phyloP scores from a whole-genome alignment of 2,329 filamentous ascomycete species.

The Lojkania enalia region DNA sequence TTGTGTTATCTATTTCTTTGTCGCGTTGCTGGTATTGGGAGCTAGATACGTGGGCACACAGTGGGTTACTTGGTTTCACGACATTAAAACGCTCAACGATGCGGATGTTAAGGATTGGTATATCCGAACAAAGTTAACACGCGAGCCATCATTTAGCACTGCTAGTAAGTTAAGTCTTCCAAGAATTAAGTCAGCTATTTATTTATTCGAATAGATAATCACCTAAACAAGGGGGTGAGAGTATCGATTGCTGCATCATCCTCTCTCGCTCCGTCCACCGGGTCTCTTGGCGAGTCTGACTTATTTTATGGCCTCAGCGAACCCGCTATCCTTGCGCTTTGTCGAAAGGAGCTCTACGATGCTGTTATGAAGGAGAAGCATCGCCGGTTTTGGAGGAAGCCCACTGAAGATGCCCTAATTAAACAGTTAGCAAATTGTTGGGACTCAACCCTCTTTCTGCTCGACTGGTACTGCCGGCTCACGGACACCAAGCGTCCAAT shows the following conservation, averaged over 20 bases:
- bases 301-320: constrained; percentile 52
- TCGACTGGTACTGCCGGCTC: constrained; percentile 58
- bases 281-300: constrained; percentile 35
- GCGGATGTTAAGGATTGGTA: constrained; percentile 57
- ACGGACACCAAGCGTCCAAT: constrained; percentile 54
- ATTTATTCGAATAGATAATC: constrained; percentile 19
- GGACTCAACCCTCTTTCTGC: constrained; percentile 57
- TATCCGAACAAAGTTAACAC: constrained; percentile 33
- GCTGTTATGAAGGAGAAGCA: constrained; percentile 52
- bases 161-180: too few relatives aligned
- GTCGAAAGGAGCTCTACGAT: constrained; percentile 50
- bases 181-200: too few relatives aligned
- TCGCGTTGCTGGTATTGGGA: constrained; percentile 55
- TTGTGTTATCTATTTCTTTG: constrained; percentile 57
- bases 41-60: constrained; percentile 59
- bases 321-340: constrained; percentile 53
- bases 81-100: constrained; percentile 55
- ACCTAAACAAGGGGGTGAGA: constrained; percentile 20
- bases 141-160: constrained; percentile 12
- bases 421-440: constrained; percentile 56
- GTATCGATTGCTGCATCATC: constrained; percentile 32
- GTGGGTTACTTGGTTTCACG: constrained; percentile 63
- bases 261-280: constrained; percentile 34
- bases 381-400: constrained; percentile 49
- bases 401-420: constrained; percentile 52